Evolutionary conservation across 768 basidiomycete genomes (phyloP), one percentile per base, ranked within the genome.

Genomic region (Sporobolomyces roseus): DNA sequence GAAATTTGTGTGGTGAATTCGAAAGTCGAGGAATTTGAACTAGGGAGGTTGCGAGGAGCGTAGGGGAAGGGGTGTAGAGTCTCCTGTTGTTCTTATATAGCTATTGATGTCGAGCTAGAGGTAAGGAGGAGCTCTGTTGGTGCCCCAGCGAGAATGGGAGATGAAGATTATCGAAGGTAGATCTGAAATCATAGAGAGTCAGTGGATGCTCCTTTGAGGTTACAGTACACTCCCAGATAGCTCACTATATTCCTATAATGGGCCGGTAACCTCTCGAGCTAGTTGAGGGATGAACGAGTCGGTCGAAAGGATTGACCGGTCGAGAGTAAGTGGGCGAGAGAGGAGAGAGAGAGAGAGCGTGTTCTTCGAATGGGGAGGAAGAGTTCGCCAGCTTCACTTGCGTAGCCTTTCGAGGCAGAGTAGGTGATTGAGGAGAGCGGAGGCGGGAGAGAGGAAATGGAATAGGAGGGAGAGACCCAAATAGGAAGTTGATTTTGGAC

Each of bases 321-420:
- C 21, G 12, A 21, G 52, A 33, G 4, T 23, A 4, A n/a, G 5
- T n/a, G 9, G 52, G 35, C 4, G 32, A 6, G 12, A 35, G 32
- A 21, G 32, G 30, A 53, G 52, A 33, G 30, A 33, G 35, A 33
- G 52, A 6, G 4, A 10, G 32, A 12, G 52, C 52, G 4, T 30
- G 35, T 16, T 7, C 50, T 52, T 33, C 21, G 30, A 23, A 7
- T 12, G n/a, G 10, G 25, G 27, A 10, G 27, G 17, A 29, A 33
- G 30, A 17, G 4, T 32, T 53, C 52, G 52, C 52, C 52, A 53
- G 52, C 52, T 53, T 53, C 52, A 53, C 52, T 32, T 13, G 33
- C 29, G n/a, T 32, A 30, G 13, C 5, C 32, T 17, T 10, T 23
- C 13, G 32, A 32, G 52, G 33, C 8, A 41, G 17, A 23, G 8